Evolutionary conservation across 202 grass and related monocot genomes (phyloP), one percentile per base, ranked within the genome.

Genomic region (Zizania palustris): DNA sequence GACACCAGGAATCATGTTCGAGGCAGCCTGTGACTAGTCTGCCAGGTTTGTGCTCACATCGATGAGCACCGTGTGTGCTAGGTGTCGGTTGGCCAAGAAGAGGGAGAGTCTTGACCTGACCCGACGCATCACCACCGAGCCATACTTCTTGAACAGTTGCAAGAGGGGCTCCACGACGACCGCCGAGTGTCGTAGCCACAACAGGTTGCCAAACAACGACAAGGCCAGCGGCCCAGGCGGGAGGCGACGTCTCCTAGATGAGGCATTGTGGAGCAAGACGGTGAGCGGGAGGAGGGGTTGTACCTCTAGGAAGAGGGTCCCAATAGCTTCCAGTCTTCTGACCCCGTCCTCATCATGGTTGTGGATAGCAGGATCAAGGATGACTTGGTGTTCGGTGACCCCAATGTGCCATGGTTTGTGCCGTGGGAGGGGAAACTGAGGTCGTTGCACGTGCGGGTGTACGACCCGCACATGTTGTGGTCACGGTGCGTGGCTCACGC

Each of bases 1-100:
- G 22, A 61, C 72, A 11, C 68, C 74, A 51, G 88, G 9, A 21
- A 87, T 11, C 54, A 1, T 38, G 59, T 39, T 19, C 20, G 66
- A 3, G n/a, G 63, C 14, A 1, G 65, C 14, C 19, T 16, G 3
- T 5, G 66, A 55, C 4, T 72, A 44, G 65, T 75, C 61, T 3
- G 77, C 65, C 10, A 82, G 75, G 28, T 28, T 34, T 5, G 73
- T 18, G 35, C 66, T 75, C 21, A 21, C 37, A 57, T 43, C 72
- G 20, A 92, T 69, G 45, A 92, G 83, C 6, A 83, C 75, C 1
- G 62, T 60, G 75, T 86, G 90, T 53, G 86, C 79, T 45, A 92
- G 71, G 12, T 3, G 15, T 0, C 83, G 59, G 40, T 89, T 83
- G 42, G 79, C 54, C 64, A 92, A 40, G 74, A 88, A 86, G 79